Conservation (phyloP, 345 rosid species). For the Erodium maritimum region DNA sequence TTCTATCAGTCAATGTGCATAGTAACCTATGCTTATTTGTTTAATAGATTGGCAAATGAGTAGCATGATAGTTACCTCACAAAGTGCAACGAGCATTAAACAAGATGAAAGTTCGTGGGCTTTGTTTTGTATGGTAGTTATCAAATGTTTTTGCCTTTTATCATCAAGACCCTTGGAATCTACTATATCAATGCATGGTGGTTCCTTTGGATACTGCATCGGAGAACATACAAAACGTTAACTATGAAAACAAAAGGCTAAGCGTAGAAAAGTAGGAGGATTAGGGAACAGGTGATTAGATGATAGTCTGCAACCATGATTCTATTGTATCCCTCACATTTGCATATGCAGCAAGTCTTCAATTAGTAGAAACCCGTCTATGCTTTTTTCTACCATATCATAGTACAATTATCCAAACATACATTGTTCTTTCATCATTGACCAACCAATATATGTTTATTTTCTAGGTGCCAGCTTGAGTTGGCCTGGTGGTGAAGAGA, state of each 20-base stretch:
- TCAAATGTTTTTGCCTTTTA: conserved; percentile 48
- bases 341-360: too few species aligned
- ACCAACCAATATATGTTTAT: too few species aligned
- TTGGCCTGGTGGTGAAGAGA: too few species aligned
- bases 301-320: too few species aligned
- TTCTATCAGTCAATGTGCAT: neutral
- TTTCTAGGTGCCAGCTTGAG: too few species aligned
- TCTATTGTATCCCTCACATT: too few species aligned
- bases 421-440: too few species aligned
- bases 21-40: neutral
- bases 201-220: conserved; percentile 65
- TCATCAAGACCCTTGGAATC: conserved; percentile 87
- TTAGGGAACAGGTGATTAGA: too few species aligned
- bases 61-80: conserved; percentile 53
- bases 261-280: too few species aligned
- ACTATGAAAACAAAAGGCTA: neutral
- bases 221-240: conserved; percentile 2
- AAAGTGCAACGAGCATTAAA: conserved; percentile 70
- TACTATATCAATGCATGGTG: conserved; percentile 45
- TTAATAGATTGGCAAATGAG: neutral
- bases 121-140: conserved; percentile 35
- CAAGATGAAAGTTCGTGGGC: conserved; percentile 54
- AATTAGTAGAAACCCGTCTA: too few species aligned
- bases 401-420: too few species aligned
- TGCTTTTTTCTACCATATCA: too few species aligned